These are phyloP conservation scores for Eucalyptus urophylla DNA, from an alignment of 345 rosid genomes.

Conservation along the genomic window DNA sequence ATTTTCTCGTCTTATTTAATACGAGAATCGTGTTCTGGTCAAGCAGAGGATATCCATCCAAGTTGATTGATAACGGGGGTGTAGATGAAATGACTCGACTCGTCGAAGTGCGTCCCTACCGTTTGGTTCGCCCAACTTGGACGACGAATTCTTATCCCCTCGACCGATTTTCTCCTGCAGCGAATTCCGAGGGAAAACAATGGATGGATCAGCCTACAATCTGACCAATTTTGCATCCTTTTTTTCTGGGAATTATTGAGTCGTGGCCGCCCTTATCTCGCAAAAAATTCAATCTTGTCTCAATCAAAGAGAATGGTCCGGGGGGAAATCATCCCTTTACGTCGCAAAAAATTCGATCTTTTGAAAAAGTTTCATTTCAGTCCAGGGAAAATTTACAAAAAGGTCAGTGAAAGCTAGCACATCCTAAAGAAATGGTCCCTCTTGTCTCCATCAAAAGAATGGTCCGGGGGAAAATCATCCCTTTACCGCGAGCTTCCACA, in stretches of 20 bases:
- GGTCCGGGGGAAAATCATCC: not conserved
- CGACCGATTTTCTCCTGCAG: not conserved
- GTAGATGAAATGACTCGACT: not conserved
- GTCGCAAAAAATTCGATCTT: not conserved
- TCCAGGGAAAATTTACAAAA: not conserved
- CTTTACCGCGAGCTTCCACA: not conserved
- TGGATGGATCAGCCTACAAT: not conserved
- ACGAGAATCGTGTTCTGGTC: not conserved
- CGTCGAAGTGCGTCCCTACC: not conserved
- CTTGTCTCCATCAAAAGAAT: not conserved
- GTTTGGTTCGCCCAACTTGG: not conserved
- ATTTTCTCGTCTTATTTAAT: not conserved
- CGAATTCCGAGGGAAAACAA: not conserved
- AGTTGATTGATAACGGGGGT: not conserved
- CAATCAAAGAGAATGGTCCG: not conserved
- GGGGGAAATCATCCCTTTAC: too few relatives aligned
- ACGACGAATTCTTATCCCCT: too few relatives aligned
- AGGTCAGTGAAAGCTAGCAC: not conserved
- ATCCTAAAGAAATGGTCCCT: not conserved
- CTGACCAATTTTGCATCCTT: not conserved
- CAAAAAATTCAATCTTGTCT: not conserved
- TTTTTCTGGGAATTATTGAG: not conserved
- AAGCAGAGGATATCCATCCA: not conserved
- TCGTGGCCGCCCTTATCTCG: not conserved
- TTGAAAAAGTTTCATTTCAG: not conserved